Base-by-base conservation (phyloP, 129 eudicot genomes). In the Dittrichia graveolens region DNA sequence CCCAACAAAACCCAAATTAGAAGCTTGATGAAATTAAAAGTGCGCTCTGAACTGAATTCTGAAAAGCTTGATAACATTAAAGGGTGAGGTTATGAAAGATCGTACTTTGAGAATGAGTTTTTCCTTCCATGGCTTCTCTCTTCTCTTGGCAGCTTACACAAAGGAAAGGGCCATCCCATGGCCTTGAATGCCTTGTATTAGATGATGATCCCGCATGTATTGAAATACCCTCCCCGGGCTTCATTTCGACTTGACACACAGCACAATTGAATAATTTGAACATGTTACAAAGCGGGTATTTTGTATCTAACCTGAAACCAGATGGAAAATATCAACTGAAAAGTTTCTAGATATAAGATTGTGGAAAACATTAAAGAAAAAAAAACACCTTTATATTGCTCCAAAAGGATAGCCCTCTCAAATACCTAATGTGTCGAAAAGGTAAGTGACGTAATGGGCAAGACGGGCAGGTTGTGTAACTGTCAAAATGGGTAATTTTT, bases 131-230 rank as follows among this genome's bases (percentile, higher is more conserved):
- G 81, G 97, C 97, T 69, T 95, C 96, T 86, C 83, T 88, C 83
- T 95, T 95, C 53, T 81, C 87, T 82, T 95, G 99, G 83, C 99
- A 95, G 61, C 90, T 85, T 39, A 75, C 16, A 77, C 99, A 95
- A 49, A 95, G 97, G 75, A 95, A 95, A 72, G 99, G 99, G 41
- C 99, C 99, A 78, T 95, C 99, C 99, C 99, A 95, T 18, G 96
- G 97, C 72, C 97, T 81, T 74, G 89, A 79, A 57, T 88, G 85
- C 77, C 77, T 77, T 14, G 77, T 47, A 18, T 80, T 79, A 70
- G 65, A 40, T 55, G 80, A 49, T 41, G 81, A 43, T 35, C 85
- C 91, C 0, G 83, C 73, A 15, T 95, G 95, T 83, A 95, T 75
- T 16, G 99, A 95, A 75, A 91, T 69, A 58, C 99, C 99, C 70